Evolutionary conservation across 805 yeast genomes (phyloP), one percentile per base, ranked within the genome.

Genomic region (Spencermartinsiella europaea): DNA sequence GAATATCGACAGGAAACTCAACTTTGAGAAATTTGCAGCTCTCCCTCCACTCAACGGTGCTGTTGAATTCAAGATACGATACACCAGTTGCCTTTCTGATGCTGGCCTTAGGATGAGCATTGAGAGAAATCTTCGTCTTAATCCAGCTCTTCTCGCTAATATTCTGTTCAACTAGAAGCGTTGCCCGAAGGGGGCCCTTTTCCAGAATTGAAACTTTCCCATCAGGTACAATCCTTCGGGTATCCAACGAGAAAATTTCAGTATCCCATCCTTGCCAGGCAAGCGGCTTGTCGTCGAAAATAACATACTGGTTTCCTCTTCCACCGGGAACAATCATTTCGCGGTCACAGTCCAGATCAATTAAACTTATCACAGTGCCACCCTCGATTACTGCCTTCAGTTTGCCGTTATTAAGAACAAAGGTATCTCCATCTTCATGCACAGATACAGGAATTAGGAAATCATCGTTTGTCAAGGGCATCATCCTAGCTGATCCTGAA

Each of bases 221-320:
- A 3, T 53, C 48, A 25, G 59, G 58, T 19, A 80, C 62, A 50
- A 78, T 76, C 45, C 69, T 70, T 62, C 74, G 78, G 61, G 83
- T 88, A 57, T 83, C 85, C 49, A 86, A 74, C 0, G 96, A 85
- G 61, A 79, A 93, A 48, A 90, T 75, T 63, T 91, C 99, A 0
- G 97, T 91, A 63, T 93, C 98, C 99, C 99, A 91, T 1, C 96
- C 98, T 42, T 87, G 95, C 80, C 82, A 91, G 49, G 75, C 81
- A 57, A 88, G 72, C 14, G 99, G 99, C 52, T 88, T 85, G 63
- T 93, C 99, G 53, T 89, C 91, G 58, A 85, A 85, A 48, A 91
- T 59, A 1, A 85, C 78, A 55, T 79, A 81, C 65, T 85, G 95
- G 57, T 87, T 86, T 15, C 89, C 96, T 51, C 87, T 87, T 12